These are phyloP conservation scores for Rhynchosporium secalis DNA, from an alignment of 2,329 filamentous ascomycete species.

Conservation along the genomic window DNA sequence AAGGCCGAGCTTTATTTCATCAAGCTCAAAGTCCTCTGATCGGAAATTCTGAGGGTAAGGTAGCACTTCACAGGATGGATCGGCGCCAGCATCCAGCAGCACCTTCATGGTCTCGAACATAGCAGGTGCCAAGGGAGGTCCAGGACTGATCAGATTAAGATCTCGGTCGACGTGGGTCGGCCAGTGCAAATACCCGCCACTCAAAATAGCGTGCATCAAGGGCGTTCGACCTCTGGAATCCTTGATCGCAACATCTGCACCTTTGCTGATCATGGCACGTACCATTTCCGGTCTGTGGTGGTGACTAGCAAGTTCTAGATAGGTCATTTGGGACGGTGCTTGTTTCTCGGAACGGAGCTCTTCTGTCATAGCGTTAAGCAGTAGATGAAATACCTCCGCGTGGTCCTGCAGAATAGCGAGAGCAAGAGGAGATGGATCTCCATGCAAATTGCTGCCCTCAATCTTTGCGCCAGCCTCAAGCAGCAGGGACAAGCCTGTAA, in stretches of 20 bases:
- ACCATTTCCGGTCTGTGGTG: background rate
- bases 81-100: background rate
- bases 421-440: background rate
- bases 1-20: background rate
- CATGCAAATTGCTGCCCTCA: background rate
- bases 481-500: no score
- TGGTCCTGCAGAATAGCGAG: background rate
- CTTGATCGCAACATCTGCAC: background rate
- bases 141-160: background rate
- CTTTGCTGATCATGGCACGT: background rate
- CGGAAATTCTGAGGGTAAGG: background rate
- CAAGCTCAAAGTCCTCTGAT: background rate
- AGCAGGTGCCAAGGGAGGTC: background rate
- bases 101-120: background rate
- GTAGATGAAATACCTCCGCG: background rate
- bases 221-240: background rate
- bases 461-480: background rate
- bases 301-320: background rate
- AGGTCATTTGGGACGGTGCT: background rate
- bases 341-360: background rate
- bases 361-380: background rate
- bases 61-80: background rate
- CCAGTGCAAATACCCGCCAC: background rate
- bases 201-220: background rate
- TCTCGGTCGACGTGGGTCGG: background rate